phyloP scores from a whole-genome alignment of 768 basidiomycete genomes.

The Tephrocybe sp. region DNA sequence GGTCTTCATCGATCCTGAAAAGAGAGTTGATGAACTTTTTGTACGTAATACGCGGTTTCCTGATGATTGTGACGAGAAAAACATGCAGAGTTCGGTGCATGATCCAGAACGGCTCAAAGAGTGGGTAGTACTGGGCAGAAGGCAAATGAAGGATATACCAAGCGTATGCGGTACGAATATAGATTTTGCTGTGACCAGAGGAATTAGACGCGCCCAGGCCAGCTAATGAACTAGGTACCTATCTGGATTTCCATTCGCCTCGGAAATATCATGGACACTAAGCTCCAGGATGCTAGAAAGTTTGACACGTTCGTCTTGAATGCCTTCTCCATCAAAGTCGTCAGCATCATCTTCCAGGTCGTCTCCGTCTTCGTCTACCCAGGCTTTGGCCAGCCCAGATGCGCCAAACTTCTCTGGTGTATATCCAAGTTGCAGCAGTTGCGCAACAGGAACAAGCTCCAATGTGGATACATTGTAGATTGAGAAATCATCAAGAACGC shows the following conservation, averaged over 20 bases:
- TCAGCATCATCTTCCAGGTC: slow-evolving; percentile 25
- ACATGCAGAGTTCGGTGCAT: slow-evolving; percentile 49
- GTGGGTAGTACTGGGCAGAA: slow-evolving; percentile 38
- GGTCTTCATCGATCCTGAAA: slow-evolving; percentile 16
- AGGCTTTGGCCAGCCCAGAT: slow-evolving; percentile 37
- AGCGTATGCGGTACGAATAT: slow-evolving; percentile 55
- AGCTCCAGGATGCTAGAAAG: slow-evolving; percentile 45
- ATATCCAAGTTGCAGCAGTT: slow-evolving; percentile 33
- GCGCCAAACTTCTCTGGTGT: slow-evolving; percentile 27
- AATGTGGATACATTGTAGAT: slow-evolving; percentile 42
- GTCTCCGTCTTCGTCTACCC: slow-evolving; percentile 31
- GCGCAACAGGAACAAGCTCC: slow-evolving; percentile 36
- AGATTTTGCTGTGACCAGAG: slow-evolving; percentile 48
- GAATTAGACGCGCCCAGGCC: slow-evolving; percentile 11
- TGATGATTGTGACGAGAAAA: slow-evolving; percentile 35
- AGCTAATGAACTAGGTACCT: slow-evolving; percentile 30
- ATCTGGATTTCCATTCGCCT: slow-evolving; percentile 33
- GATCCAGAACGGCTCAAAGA: slow-evolving; percentile 46
- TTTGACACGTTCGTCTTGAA: slow-evolving; percentile 28
- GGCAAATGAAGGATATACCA: slow-evolving; percentile 70
- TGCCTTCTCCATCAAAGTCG: slow-evolving; percentile 26
- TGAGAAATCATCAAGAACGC: slow-evolving; percentile 50
- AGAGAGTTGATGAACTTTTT: slow-evolving; percentile 36
- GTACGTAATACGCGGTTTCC: slow-evolving; percentile 32
- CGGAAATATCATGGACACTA: slow-evolving; percentile 39